phyloP scores from a whole-genome alignment of 441 rosid genomes.

The Eruca vesicaria region DNA sequence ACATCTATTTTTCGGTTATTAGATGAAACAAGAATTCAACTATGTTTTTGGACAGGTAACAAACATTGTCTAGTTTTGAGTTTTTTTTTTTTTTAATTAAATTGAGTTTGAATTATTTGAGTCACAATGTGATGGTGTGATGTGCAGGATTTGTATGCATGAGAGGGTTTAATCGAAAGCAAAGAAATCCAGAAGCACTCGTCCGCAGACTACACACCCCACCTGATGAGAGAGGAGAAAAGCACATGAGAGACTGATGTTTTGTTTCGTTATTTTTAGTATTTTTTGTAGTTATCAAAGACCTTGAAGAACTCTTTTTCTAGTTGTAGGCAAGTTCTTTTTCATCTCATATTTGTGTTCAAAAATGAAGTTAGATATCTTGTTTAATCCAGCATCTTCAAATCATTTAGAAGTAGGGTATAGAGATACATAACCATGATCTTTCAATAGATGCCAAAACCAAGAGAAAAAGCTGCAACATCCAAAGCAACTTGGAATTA shows the following conservation, averaged over 20 bases:
- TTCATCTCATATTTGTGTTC: constrained; percentile 18
- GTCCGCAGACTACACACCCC: constrained; percentile 45
- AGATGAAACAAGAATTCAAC: constrained; percentile 30
- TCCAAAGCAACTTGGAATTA: constrained; percentile 77
- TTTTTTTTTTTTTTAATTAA: neutral
- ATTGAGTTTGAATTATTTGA: neutral
- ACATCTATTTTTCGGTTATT: constrained; percentile 37
- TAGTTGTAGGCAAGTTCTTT: neutral
- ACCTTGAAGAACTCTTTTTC: neutral
- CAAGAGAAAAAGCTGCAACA: constrained; percentile 77
- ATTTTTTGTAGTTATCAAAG: neutral
- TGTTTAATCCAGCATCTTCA: constrained; percentile 55
- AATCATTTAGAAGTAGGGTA: constrained; percentile 66
- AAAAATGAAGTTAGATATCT: constrained; percentile 58
- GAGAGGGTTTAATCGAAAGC: constrained; percentile 49
- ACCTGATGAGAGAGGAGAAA: constrained; percentile 37
- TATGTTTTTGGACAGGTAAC: constrained; percentile 52
- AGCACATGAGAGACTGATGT: neutral
- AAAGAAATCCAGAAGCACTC: constrained; percentile 43
- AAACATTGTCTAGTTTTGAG: neutral
- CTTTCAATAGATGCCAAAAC: constrained; percentile 84
- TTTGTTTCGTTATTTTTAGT: neutral
- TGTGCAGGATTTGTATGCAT: constrained; percentile 54
- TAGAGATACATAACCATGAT: constrained; percentile 54
- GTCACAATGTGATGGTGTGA: neutral